A percentile compares a stretch with the other conserved stretches of the same genome.
Evolutionary conservation across 1,284 basidiomycete genomes (phyloP).

Genomic region (Cryptococcus sp.): DNA sequence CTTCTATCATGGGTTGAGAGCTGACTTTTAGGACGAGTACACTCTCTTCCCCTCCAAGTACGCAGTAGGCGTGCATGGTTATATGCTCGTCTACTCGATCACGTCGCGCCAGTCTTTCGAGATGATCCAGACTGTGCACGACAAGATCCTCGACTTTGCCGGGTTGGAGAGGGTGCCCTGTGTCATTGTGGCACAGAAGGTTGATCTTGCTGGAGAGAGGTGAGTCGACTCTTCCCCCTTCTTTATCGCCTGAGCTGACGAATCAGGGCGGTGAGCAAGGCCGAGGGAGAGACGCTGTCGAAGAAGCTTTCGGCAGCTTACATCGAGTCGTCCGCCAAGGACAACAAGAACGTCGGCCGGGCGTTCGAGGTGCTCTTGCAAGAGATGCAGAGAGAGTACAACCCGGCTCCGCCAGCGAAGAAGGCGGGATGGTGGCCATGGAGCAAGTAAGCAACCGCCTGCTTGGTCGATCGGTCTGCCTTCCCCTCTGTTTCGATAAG

Average conservation of each 20-base stretch:
- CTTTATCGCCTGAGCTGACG: constrained; percentile 12
- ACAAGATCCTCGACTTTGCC: constrained; percentile 95
- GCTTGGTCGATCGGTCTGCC: background rate
- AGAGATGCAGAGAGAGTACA: constrained; percentile 59
- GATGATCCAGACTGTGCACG: constrained; percentile 90
- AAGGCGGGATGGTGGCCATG: constrained; percentile 40
- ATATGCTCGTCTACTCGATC: constrained; percentile 91
- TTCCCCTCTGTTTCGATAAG: background rate
- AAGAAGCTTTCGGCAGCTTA: constrained; percentile 67
- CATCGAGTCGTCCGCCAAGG: constrained; percentile 84
- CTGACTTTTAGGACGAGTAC: constrained; percentile 66
- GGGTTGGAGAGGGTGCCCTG: constrained; percentile 86
- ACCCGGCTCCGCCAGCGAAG: constrained; percentile 44
- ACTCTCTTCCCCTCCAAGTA: constrained; percentile 76
- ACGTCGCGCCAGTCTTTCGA: constrained; percentile 88
- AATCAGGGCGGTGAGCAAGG: constrained; percentile 65
- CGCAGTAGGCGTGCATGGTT: constrained; percentile 76
- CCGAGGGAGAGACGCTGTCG: constrained; percentile 73
- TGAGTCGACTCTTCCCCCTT: constrained; percentile 10
- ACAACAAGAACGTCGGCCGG: constrained; percentile 79
- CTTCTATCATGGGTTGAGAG: background rate
- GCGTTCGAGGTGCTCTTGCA: constrained; percentile 82
- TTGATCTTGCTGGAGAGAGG: constrained; percentile 61
- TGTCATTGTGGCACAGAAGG: constrained; percentile 94
- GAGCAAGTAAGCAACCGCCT: constrained; percentile 10